These are phyloP conservation scores for Cyberlindnera nakhonratchasimensis DNA, from an alignment of 805 yeast genomes.

Conservation along the genomic window DNA sequence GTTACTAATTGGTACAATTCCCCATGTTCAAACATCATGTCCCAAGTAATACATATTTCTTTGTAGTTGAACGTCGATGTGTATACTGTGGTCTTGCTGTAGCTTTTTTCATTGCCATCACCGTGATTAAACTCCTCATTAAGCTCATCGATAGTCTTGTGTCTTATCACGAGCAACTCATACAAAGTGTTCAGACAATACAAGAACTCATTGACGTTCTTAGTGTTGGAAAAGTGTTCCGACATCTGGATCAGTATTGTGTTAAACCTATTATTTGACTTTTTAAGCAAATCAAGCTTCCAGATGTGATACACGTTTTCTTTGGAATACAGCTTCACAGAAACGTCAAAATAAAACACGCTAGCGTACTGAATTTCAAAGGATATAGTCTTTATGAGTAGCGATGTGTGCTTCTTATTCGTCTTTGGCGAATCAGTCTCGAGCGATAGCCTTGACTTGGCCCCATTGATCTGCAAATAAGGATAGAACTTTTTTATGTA, in stretches of 20 bases:
- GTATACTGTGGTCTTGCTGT: background rate
- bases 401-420: constrained; percentile 5
- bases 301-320: constrained; percentile 14
- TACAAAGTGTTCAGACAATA: constrained; percentile 19
- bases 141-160: constrained; percentile 9
- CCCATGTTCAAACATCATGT: constrained; percentile 12
- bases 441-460: constrained; percentile 18
- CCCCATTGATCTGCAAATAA: constrained; percentile 12
- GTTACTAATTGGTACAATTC: constrained; percentile 12
- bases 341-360: constrained; percentile 15
- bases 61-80: constrained; percentile 3
- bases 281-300: constrained; percentile 11
- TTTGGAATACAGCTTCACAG: constrained; percentile 14
- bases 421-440: constrained; percentile 16
- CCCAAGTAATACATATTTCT: constrained; percentile 12
- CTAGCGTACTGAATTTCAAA: constrained; percentile 15
- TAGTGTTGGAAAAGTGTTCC: constrained; percentile 7
- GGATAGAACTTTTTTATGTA: constrained; percentile 26
- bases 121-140: constrained; percentile 1
- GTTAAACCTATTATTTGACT: constrained; percentile 25
- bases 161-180: constrained; percentile 14
- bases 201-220: constrained; percentile 24
- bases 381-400: constrained; percentile 20
- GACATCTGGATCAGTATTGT: constrained; percentile 13
- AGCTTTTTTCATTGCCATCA: too few species aligned